Conservation (phyloP, 2,329 filamentous ascomycete species). For the Ophiostoma ulmi region DNA sequence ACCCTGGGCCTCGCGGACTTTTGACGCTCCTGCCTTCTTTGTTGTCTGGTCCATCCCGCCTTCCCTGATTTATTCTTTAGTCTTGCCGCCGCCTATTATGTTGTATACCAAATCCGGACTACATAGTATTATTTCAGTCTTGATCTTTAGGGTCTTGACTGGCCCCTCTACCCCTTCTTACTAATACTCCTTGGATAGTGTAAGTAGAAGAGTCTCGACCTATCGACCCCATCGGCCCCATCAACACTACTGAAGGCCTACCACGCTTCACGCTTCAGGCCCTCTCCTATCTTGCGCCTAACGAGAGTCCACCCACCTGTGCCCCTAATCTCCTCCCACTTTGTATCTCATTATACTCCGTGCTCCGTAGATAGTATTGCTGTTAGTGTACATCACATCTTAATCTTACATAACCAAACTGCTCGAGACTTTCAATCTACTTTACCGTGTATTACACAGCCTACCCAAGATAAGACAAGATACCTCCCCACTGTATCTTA, state of each 20-base stretch:
- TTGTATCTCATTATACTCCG: not conserved
- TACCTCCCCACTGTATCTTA: not conserved
- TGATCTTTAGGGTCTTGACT: not conserved
- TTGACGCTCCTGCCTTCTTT: conserved; percentile 6
- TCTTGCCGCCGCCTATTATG: not conserved
- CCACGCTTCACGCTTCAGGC: not conserved
- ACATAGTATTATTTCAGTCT: too few relatives aligned
- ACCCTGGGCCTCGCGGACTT: not conserved
- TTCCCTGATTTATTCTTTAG: not conserved
- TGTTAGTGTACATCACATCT: not conserved
- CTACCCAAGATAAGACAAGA: not conserved
- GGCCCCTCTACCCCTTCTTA: not conserved
- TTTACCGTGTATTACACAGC: not conserved
- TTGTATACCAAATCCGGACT: not conserved
- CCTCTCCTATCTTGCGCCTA: conserved; percentile 4
- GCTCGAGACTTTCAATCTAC: too few relatives aligned
- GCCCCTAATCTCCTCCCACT: conserved; percentile 10
- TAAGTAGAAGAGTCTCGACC: not conserved
- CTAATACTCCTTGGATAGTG: not conserved
- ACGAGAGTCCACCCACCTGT: conserved; percentile 8
- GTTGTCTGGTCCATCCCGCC: not conserved
- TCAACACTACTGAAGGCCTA: not conserved
- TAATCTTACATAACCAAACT: too few relatives aligned
- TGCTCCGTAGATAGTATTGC: conserved; percentile 2
- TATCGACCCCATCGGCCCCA: not conserved